These are phyloP conservation scores for Neocatenulostroma microsporum DNA, from an alignment of 2,329 filamentous ascomycete genomes.

Conservation along the genomic window DNA sequence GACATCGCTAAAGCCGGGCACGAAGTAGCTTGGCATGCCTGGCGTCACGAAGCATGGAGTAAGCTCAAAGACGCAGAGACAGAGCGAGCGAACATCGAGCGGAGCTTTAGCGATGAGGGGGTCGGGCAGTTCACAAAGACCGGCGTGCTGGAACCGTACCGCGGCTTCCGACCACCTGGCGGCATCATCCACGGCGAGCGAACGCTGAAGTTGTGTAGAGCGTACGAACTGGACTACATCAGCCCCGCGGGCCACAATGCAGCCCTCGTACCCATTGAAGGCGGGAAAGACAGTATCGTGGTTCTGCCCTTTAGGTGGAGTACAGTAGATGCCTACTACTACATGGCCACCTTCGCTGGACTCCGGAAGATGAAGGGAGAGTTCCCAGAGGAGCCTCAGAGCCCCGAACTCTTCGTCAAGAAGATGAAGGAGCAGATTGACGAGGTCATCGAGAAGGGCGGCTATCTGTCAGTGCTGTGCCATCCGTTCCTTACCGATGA, in stretches of 20 bases:
- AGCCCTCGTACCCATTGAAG: slow-evolving; percentile 14
- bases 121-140: slow-evolving; percentile 11
- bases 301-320: slow-evolving; percentile 25
- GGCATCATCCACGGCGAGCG: slow-evolving; percentile 24
- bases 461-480: slow-evolving; percentile 25
- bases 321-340: slow-evolving; percentile 29
- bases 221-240: slow-evolving; percentile 26
- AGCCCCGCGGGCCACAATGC: slow-evolving; percentile 27
- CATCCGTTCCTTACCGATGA: slow-evolving; percentile 27
- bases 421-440: slow-evolving; percentile 23
- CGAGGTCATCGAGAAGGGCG: slow-evolving; percentile 20
- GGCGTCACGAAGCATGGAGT: slow-evolving; percentile 29
- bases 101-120: slow-evolving; percentile 22
- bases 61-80: slow-evolving; percentile 20
- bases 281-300: slow-evolving; percentile 15
- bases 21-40: slow-evolving; percentile 29
- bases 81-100: slow-evolving; percentile 21
- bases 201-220: slow-evolving; percentile 24
- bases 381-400: slow-evolving; percentile 12
- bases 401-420: slow-evolving; percentile 16
- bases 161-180: slow-evolving; percentile 27
- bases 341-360: slow-evolving; percentile 25
- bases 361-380: slow-evolving; percentile 24
- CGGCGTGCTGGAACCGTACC: slow-evolving; percentile 16
- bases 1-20: slow-evolving; percentile 21